A percentile compares a stretch with the other conserved stretches of the same genome.
These are phyloP conservation scores for Vachellia pachyceras DNA, from an alignment of 306 rosid species.

Conservation along the genomic window DNA sequence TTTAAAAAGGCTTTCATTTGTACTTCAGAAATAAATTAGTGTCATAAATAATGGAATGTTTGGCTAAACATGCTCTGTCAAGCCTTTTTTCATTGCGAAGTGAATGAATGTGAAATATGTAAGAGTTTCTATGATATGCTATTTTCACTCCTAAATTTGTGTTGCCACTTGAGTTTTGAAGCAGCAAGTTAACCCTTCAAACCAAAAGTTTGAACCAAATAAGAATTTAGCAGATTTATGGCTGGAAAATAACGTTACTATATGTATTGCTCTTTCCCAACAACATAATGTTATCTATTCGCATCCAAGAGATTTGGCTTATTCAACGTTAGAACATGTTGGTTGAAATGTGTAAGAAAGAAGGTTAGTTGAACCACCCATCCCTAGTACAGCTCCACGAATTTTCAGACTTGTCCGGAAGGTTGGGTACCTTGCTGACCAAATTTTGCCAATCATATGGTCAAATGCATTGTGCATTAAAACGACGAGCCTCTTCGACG, in stretches of 20 bases:
- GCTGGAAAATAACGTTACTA: background rate
- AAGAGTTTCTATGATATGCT: background rate
- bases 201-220: background rate
- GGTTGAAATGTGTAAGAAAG: background rate
- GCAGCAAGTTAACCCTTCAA: too few relatives aligned
- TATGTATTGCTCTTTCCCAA: background rate
- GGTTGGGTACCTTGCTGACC: too few relatives aligned
- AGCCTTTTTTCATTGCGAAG: constrained; percentile 5
- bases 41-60: background rate
- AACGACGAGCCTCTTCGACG: background rate
- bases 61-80: constrained; percentile 1
- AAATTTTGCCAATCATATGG: background rate
- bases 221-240: too few relatives aligned
- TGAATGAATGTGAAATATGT: background rate
- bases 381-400: background rate
- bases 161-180: background rate
- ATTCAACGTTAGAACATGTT: background rate
- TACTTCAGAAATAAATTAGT: constrained; percentile 1
- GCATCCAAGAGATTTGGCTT: background rate
- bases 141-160: background rate
- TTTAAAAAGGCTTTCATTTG: background rate
- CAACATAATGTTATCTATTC: background rate
- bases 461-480: background rate
- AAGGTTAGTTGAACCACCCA: background rate
- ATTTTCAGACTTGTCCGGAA: background rate